These are phyloP conservation scores for Pseudotulostoma volvatum DNA, from an alignment of 495 filamentous ascomycete species.

Conservation along the genomic window DNA sequence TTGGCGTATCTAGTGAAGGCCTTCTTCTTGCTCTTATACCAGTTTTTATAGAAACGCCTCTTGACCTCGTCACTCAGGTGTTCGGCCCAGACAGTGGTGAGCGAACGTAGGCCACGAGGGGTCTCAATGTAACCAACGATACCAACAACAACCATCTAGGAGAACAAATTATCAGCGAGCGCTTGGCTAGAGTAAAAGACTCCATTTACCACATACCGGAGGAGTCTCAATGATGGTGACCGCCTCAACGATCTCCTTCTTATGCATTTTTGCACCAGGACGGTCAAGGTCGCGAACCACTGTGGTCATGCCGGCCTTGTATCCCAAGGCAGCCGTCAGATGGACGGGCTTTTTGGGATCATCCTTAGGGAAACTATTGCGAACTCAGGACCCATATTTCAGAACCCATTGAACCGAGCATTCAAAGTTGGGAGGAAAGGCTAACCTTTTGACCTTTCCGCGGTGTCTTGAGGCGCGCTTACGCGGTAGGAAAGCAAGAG, in stretches of 20 bases:
- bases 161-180: too few relatives aligned
- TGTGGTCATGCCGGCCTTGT: slow-evolving; percentile 99
- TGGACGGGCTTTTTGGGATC: slow-evolving; percentile 99
- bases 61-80: slow-evolving; percentile 97
- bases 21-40: slow-evolving; percentile 99
- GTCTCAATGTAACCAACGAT: slow-evolving; percentile 99
- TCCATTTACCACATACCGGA: slow-evolving; percentile 63
- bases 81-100: slow-evolving; percentile 99
- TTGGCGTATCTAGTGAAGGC: slow-evolving; percentile 99
- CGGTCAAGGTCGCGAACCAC: slow-evolving; percentile 99
- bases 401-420: slow-evolving; percentile 6
- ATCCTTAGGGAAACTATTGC: slow-evolving; percentile 93
- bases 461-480: slow-evolving; percentile 94
- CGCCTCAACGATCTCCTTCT: slow-evolving; percentile 99
- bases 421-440: slow-evolving; percentile 8
- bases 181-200: too few relatives aligned
- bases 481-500: slow-evolving; percentile 88
- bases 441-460: slow-evolving; percentile 95
- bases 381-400: slow-evolving; percentile 24
- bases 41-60: slow-evolving; percentile 99
- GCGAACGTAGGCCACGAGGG: slow-evolving; percentile 95
- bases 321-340: slow-evolving; percentile 95
- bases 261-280: slow-evolving; percentile 98
- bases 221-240: slow-evolving; percentile 98
- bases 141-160: slow-evolving; percentile 94